Evolutionary conservation across 177 flowering plant species (phyloP).

Genomic region (Tripterygium wilfordii): DNA sequence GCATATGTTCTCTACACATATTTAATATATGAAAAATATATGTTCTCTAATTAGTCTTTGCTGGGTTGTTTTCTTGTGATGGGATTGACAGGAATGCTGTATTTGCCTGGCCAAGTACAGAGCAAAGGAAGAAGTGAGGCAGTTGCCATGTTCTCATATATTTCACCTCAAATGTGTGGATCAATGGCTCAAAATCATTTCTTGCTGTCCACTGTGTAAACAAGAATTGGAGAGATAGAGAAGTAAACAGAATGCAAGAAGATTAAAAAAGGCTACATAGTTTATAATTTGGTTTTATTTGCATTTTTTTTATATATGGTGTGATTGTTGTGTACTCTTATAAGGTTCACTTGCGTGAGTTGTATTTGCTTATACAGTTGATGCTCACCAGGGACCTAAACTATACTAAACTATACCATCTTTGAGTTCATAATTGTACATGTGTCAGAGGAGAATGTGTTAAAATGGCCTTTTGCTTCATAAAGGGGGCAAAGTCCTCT

Average conservation of each 20-base stretch:
- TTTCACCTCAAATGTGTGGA: conserved; percentile 88
- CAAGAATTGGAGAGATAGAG: conserved; percentile 38
- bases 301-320: no score
- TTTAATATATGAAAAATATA: no score
- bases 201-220: conserved; percentile 94
- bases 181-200: conserved; percentile 84
- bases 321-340: conserved; percentile 8
- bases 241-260: conserved; percentile 7
- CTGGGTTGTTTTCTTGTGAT: conserved; percentile 1
- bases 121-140: conserved; percentile 82
- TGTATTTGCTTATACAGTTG: conserved; percentile 18
- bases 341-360: conserved; percentile 30
- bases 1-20: no score
- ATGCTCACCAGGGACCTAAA: conserved; percentile 24
- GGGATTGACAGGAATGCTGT: conserved; percentile 72
- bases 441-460: no score
- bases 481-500: no score
- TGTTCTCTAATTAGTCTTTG: no score
- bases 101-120: conserved; percentile 78
- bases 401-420: not conserved
- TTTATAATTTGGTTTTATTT: no score
- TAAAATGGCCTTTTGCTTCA: no score
- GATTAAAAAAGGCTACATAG: no score
- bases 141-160: conserved; percentile 77
- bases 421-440: no score